Conservation (phyloP, 805 yeast genomes). For the Metschnikowia proteae region DNA sequence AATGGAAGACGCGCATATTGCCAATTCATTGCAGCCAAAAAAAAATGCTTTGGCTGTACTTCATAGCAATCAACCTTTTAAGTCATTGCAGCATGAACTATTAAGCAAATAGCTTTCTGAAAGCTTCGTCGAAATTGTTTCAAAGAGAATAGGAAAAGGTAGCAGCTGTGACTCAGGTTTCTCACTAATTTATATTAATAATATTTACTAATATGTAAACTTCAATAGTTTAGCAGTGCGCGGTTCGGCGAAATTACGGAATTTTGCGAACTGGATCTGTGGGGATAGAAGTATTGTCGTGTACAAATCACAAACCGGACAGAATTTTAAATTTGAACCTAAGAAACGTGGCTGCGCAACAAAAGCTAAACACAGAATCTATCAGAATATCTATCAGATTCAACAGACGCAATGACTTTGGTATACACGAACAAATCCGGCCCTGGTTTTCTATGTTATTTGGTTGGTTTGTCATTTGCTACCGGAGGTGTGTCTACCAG, state of each 20-base stretch:
- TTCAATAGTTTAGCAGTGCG: not conserved
- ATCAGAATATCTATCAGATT: too few relatives aligned
- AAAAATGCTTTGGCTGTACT: not conserved
- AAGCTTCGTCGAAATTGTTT: too few relatives aligned
- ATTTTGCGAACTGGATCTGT: not conserved
- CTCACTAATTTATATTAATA: too few relatives aligned
- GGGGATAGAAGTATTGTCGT: not conserved
- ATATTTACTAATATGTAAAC: not conserved
- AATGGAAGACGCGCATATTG: conserved; percentile 1
- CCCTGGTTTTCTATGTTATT: too few relatives aligned
- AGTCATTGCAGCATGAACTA: not conserved
- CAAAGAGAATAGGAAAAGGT: too few relatives aligned
- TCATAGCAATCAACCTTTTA: not conserved
- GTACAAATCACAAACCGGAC: conserved; percentile 1
- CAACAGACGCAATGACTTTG: too few relatives aligned
- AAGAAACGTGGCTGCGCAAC: not conserved
- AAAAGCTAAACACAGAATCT: not conserved
- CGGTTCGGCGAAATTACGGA: not conserved
- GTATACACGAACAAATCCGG: too few relatives aligned
- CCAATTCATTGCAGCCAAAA: not conserved
- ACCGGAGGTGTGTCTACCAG: conserved; percentile 4
- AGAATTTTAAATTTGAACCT: not conserved
- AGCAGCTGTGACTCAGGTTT: too few relatives aligned
- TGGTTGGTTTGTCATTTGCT: not conserved
- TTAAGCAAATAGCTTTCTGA: not conserved